Conservation (phyloP, 768 basidiomycete genomes). For the Paxillus ammoniavirescens region DNA sequence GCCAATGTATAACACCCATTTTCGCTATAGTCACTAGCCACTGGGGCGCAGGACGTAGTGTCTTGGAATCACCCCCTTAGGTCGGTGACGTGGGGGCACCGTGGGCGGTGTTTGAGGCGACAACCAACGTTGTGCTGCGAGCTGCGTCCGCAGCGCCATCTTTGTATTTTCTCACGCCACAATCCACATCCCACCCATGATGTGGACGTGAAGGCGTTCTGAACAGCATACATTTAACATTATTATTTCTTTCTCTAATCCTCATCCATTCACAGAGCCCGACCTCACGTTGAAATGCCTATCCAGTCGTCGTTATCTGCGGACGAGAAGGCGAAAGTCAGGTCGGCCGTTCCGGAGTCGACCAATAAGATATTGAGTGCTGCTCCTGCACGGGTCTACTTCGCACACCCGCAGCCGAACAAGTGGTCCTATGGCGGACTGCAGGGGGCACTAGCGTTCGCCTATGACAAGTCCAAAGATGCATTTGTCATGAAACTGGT, state of each 20-base stretch:
- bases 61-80: no score
- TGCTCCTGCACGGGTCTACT: conserved; percentile 87
- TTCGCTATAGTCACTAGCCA: no score
- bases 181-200: not conserved
- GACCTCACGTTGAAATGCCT: conserved; percentile 53
- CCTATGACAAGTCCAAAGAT: conserved; percentile 55
- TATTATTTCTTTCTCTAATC: conserved; percentile 1
- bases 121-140: no score
- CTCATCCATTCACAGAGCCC: not conserved
- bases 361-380: conserved; percentile 77
- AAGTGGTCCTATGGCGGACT: conserved; percentile 88
- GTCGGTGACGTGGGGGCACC: no score
- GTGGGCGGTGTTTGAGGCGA: no score
- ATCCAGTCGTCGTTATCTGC: conserved; percentile 63
- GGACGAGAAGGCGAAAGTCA: conserved; percentile 80
- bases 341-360: conserved; percentile 52
- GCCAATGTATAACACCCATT: no score
- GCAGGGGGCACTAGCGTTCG: conserved; percentile 81
- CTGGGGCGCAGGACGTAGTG: no score
- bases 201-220: conserved; percentile 7
- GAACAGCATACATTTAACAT: not conserved
- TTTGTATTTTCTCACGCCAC: conserved; percentile 10
- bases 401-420: conserved; percentile 72
- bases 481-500: conserved; percentile 73
- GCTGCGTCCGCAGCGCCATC: no score